phyloP scores from a whole-genome alignment of 345 rosid species.

The Eucalyptus victrix region DNA sequence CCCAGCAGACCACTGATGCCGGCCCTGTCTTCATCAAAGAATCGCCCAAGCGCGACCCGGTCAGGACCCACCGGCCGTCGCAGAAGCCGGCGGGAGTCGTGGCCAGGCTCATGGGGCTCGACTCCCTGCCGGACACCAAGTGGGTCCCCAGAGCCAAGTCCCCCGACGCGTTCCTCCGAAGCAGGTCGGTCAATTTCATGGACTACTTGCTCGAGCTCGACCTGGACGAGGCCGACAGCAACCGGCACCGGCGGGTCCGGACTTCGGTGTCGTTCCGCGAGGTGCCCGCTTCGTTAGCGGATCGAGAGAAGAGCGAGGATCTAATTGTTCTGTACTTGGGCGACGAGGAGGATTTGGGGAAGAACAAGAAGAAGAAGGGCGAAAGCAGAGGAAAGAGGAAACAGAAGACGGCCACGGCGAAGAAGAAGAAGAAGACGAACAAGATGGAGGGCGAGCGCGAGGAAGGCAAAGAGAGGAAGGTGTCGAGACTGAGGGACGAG shows the following conservation, averaged over 20 bases:
- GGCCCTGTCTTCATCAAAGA: not conserved
- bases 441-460: not conserved
- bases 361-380: constrained; percentile 4
- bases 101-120: constrained; percentile 84
- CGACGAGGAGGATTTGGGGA: constrained; percentile 10
- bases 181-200: constrained; percentile 85
- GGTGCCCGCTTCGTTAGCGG: constrained; percentile 5
- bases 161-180: constrained; percentile 40
- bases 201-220: constrained; percentile 50
- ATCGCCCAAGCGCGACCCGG: constrained; percentile 1
- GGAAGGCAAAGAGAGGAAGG: constrained; percentile 12
- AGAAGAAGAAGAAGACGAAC: not conserved
- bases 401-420: constrained; percentile 8
- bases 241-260: constrained; percentile 39
- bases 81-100: constrained; percentile 44
- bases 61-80: not conserved
- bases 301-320: constrained; percentile 11
- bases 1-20: constrained; percentile 5
- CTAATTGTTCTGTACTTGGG: constrained; percentile 35
- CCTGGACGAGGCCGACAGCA: constrained; percentile 2
- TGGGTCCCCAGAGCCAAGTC: constrained; percentile 18
- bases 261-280: constrained; percentile 81
- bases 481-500: constrained; percentile 38
- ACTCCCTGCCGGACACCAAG: constrained; percentile 37
- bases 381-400: not conserved